Base-by-base conservation (phyloP, 768 basidiomycete species). In the Serendipita sp. region DNA sequence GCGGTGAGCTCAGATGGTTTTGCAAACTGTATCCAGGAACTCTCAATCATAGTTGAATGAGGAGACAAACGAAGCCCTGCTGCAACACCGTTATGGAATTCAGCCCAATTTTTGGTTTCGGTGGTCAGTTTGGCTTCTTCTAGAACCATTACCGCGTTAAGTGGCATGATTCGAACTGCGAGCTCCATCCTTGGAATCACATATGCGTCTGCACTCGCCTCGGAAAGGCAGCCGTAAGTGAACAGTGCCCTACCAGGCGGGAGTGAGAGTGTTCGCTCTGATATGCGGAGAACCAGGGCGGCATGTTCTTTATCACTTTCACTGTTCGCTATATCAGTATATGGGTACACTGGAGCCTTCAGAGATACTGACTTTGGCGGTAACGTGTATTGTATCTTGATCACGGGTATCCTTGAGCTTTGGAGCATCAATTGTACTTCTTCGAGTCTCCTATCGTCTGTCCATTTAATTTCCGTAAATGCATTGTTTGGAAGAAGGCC, bases 61-160 rank as follows among this genome's bases (percentile, higher is more conserved):
- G 89, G 84, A 0, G 87, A 84, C 60, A 97, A 84, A 4, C 90
- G 85, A 48, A 99, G 74, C 2, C 88, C 96, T 3, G 91, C 89
- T 5, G 92, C 91, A 0, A 96, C 95, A 8, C 96, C 96, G 68
- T 95, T 93, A 74, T 98, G 93, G 74, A 99, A 99, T 66, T 94
- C 89, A n/a, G 90, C 92, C 96, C 95, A 99, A 63, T 79, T 81
- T 3, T 83, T 74, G 35, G 85, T 85, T 47, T 97, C 94, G 0
- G 75, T 69, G 0, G 81, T 78, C 66, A 92, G 81, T 72, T 90
- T 88, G 18, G 85, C 85, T n/a, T 78, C 71, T 65, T 91, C 89
- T 0, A 85, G 83, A 15, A 80, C 73, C 36, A 85, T 79, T 7
- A 79, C 77, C 44, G 84, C 73, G 69, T 88, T 89, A 63, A 84